Evolutionary conservation across 1,139 yeast genomes (phyloP).

Genomic region (Candida buenavistaensis): DNA sequence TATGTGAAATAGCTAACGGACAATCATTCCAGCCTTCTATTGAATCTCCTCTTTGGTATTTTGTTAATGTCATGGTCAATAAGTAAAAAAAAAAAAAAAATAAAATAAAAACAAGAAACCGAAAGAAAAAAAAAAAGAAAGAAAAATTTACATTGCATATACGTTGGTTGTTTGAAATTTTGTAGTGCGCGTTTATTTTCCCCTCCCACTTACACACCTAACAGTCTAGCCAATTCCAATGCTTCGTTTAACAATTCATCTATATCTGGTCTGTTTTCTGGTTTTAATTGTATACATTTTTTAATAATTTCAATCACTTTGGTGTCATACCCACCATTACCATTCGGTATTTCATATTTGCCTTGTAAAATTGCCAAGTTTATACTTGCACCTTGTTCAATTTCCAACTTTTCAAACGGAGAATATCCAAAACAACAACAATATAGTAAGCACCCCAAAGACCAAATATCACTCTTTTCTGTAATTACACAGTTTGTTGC

Average conservation of each 20-base stretch:
- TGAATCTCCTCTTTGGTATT: constrained; percentile 39
- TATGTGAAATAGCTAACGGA: constrained; percentile 22
- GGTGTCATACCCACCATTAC: constrained; percentile 46
- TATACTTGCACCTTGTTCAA: constrained; percentile 79
- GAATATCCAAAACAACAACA: constrained; percentile 75
- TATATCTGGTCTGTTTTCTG: constrained; percentile 59
- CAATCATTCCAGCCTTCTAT: constrained; percentile 53
- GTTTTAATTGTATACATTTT: constrained; percentile 61
- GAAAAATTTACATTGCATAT: neutral
- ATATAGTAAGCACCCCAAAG: constrained; percentile 81
- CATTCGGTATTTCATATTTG: constrained; percentile 60
- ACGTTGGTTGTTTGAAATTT: no score
- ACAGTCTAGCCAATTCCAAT: constrained; percentile 28
- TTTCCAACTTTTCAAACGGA: constrained; percentile 85
- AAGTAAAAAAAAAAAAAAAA: neutral
- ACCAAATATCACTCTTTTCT: constrained; percentile 87
- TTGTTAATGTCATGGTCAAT: constrained; percentile 31
- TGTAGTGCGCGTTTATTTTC: no score
- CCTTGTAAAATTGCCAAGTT: constrained; percentile 77
- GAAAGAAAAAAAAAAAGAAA: neutral
- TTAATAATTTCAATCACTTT: constrained; percentile 56
- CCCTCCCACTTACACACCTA: constrained; percentile 2
- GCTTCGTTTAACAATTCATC: constrained; percentile 56
- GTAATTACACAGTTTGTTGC: constrained; percentile 61
- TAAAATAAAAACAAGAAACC: neutral